Evolutionary conservation across 805 yeast species (phyloP), one percentile per base, ranked within the genome.

Genomic region (Myxozyma lipomycoides): DNA sequence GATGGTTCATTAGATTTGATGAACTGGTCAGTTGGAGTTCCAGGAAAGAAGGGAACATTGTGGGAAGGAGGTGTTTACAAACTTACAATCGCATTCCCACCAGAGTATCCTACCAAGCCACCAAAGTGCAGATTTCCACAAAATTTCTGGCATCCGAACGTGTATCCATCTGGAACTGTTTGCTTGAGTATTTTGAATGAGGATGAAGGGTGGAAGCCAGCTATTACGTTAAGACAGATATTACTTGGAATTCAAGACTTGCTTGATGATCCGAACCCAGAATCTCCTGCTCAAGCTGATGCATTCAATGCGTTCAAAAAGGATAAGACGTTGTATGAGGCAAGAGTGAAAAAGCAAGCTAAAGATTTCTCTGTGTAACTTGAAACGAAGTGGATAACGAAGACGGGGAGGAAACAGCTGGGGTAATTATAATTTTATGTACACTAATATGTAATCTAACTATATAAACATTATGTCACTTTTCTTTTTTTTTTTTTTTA

Each of bases 191-290:
- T 93, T 48, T 74, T 93, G 64, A 93, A 93, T 68, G 98, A 93
- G 67, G 89, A 84, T 41, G 95, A 90, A 68, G 98, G 88, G 68
- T 93, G 99, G 99, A 80, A 96, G 64, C 98, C 99, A 0, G 96
- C 96, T 6, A 85, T 91, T 60, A 86, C 95, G 15, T 39, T 49
- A 15, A 89, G 87, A 64, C 95, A 91, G 66, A 84, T 93, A 51
- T 83, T 85, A 1, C 72, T 89, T 55, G 99, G 98, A 3, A 82
- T 93, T 45, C 99, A 93, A 69, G 96, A 90, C 67, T 75, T 93
- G 48, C 73, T 93, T 54, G 86, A 85, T 63, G 77, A 82, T 34
- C 99, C 99, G 34, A 93, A 93, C 65, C 95, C 95, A 21, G 83
- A 83, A 55, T 89, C 97, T 0, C 98, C 98, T 1, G 98, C 98